Evolutionary conservation across 2,329 filamentous ascomycete genomes (phyloP).

Genomic region (Hypoxylon sp.): DNA sequence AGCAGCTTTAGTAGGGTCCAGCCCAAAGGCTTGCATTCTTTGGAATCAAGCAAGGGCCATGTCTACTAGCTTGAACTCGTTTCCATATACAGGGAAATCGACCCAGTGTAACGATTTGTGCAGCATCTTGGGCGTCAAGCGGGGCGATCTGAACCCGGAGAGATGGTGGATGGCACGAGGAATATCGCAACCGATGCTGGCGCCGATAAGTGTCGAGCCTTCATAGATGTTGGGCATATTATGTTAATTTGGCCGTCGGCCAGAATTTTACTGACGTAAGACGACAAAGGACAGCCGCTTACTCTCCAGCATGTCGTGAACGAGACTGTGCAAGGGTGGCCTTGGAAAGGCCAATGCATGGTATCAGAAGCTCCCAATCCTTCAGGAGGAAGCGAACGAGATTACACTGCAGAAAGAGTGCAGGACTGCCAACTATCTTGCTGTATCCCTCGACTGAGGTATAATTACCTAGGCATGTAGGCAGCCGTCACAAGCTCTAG

Average conservation of each 20-base stretch:
- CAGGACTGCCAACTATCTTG: conserved; percentile 8
- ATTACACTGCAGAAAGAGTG: conserved; percentile 32
- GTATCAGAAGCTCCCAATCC: conserved; percentile 6
- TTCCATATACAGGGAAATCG: conserved; percentile 19
- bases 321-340: conserved; percentile 14
- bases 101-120: conserved; percentile 40
- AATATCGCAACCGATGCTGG: conserved; percentile 20
- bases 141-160: conserved; percentile 4
- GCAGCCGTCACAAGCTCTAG: conserved; percentile 28
- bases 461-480: no score
- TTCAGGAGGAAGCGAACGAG: conserved; percentile 29
- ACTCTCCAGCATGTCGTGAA: conserved; percentile 16
- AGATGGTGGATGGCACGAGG: not conserved
- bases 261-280: conserved; percentile 25
- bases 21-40: not conserved
- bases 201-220: conserved; percentile 4
- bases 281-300: conserved; percentile 11
- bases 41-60: not conserved
- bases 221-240: conserved; percentile 6
- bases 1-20: not conserved
- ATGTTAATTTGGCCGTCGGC: conserved; percentile 14
- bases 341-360: conserved; percentile 13
- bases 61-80: not conserved
- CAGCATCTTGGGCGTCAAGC: conserved; percentile 35
- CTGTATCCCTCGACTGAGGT: conserved; percentile 11